Evolutionary conservation across 345 rosid species (phyloP).

Genomic region (Raphanus sativus): DNA sequence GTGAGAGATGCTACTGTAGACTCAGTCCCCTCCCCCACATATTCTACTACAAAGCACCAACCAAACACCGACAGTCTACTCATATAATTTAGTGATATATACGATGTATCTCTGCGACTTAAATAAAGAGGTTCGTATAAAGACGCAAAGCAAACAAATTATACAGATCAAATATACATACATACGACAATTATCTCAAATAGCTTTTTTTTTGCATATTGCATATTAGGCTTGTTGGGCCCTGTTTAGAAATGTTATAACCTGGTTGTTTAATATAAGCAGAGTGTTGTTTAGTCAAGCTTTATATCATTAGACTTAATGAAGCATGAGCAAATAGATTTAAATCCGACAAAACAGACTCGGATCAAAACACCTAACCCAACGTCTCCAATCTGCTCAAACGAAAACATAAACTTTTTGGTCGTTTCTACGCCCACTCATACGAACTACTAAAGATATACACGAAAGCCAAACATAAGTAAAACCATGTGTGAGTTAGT

Average conservation of each 20-base stretch:
- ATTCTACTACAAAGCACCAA: background rate
- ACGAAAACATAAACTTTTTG: background rate
- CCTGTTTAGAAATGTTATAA: no score
- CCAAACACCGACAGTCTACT: slow-evolving; percentile 28
- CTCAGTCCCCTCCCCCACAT: background rate
- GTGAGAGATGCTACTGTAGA: slow-evolving; percentile 23
- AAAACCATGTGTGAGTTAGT: background rate
- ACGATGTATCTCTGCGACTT: background rate
- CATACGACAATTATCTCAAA: no score
- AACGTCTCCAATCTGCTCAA: background rate
- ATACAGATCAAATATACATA: no score
- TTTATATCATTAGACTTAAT: background rate
- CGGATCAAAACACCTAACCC: background rate
- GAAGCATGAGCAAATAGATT: background rate
- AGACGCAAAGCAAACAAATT: background rate
- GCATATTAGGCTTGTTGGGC: no score
- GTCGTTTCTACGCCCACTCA: background rate
- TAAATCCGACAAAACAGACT: background rate
- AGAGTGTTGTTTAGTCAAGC: no score
- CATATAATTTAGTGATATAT: background rate
- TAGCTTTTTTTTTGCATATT: no score
- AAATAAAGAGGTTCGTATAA: background rate
- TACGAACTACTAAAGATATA: background rate
- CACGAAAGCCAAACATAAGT: background rate
- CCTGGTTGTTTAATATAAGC: no score